These are phyloP conservation scores for Penicillium palitans DNA, from an alignment of 2,329 filamentous ascomycete genomes.

Conservation along the genomic window DNA sequence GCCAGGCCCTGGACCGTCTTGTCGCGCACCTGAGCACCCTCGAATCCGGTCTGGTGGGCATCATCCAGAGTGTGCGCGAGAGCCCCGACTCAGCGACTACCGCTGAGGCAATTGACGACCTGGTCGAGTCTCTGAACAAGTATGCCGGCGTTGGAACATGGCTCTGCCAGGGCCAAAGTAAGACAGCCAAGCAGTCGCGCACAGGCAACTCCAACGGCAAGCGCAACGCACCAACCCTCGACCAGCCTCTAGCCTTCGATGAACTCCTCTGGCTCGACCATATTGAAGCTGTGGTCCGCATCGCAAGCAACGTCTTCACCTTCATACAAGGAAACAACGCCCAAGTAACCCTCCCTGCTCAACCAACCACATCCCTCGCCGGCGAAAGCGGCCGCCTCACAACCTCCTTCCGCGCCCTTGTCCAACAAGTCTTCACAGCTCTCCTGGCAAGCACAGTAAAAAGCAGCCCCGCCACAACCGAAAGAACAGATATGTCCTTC, in stretches of 20 bases:
- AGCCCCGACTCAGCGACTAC: slow-evolving; percentile 59
- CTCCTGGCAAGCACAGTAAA: slow-evolving; percentile 73
- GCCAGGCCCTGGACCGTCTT: slow-evolving; percentile 79
- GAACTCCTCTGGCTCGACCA: slow-evolving; percentile 67
- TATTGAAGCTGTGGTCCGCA: slow-evolving; percentile 61
- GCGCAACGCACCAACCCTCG: slow-evolving; percentile 47
- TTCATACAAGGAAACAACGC: slow-evolving; percentile 48
- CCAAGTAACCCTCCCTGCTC: slow-evolving; percentile 16
- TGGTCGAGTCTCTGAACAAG: slow-evolving; percentile 78
- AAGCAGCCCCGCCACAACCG: slow-evolving; percentile 30
- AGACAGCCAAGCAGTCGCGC: slow-evolving; percentile 49
- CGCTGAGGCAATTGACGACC: slow-evolving; percentile 67
- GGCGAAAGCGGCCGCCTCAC: slow-evolving; percentile 52
- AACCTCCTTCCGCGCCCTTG: slow-evolving; percentile 69
- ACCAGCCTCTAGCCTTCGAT: slow-evolving; percentile 60
- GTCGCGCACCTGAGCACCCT: slow-evolving; percentile 78
- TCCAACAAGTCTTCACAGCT: slow-evolving; percentile 88
- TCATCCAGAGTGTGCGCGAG: slow-evolving; percentile 64
- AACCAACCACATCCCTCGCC: slow-evolving; percentile 17
- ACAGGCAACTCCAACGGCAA: slow-evolving; percentile 35
- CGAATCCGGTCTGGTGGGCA: slow-evolving; percentile 72
- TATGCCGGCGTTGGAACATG: slow-evolving; percentile 92
- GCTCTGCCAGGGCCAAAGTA: slow-evolving; percentile 86
- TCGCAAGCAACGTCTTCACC: slow-evolving; percentile 64
- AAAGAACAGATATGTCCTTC: slow-evolving; percentile 68